A percentile compares a stretch with the other conserved stretches of the same genome.
Evolutionary conservation across 371 early-diverging fungal species (phyloP).

Genomic region (Mucor saturninus): DNA sequence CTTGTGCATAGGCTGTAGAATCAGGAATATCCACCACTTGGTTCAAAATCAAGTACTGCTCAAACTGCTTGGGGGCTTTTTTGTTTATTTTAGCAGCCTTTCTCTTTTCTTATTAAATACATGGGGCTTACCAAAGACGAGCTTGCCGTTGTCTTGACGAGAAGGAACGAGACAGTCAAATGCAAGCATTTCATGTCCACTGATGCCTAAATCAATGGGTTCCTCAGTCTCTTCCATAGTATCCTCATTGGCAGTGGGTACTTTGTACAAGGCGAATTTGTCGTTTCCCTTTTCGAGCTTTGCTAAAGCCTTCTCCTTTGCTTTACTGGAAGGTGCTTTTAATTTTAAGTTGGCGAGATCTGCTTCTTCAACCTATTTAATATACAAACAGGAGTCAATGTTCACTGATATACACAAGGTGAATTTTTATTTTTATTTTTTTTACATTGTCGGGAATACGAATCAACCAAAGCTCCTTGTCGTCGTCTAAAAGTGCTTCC

Average conservation of each 20-base stretch:
- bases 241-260: constrained; percentile 24
- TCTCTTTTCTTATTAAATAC: neutral
- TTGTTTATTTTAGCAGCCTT: neutral
- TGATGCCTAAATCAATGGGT: constrained; percentile 39
- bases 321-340: constrained; percentile 24
- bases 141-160: constrained; percentile 36
- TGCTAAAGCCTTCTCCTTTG: constrained; percentile 26
- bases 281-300: constrained; percentile 35
- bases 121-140: constrained; percentile 35
- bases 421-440: too few relatives aligned
- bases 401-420: neutral
- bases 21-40: constrained; percentile 52
- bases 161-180: constrained; percentile 48
- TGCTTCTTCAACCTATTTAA: constrained; percentile 36
- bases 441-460: constrained; percentile 53
- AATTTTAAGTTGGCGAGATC: constrained; percentile 37
- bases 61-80: constrained; percentile 41
- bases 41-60: constrained; percentile 45
- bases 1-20: constrained; percentile 38
- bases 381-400: neutral
- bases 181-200: constrained; percentile 56
- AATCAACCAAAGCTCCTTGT: constrained; percentile 55
- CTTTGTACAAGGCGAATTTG: constrained; percentile 41
- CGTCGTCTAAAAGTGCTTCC: constrained; percentile 38
- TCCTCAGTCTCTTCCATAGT: constrained; percentile 19